Evolutionary conservation across 1,139 yeast species (phyloP), one percentile per base, ranked within the genome.

Genomic region (Saccharomyces hybrid): DNA sequence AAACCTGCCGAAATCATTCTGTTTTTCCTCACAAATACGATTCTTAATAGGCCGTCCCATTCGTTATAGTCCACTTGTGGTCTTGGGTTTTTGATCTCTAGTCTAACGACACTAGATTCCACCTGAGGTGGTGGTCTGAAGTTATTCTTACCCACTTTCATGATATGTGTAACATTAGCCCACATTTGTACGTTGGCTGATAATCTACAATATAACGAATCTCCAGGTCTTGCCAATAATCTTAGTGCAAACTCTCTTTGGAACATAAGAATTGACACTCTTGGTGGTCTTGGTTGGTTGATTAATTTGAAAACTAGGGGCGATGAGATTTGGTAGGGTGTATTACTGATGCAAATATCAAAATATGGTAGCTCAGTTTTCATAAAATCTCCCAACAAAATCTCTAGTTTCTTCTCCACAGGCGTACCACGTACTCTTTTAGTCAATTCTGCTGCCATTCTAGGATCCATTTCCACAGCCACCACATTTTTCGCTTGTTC

Each of bases 121-220:
- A 93, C 99, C 71, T 93, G 93, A 55, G 99, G 99, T 23, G 99
- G 99, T 42, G 99, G 99, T 61, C 97, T 80, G 77, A 93, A 93
- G 69, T 93, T 93, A 70, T 95, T 95, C 68, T 84, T 86, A 32
- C 99, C 98, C 46, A 93, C 99, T 72, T 95, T 95, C 99, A 93
- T 93, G 55, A 93, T 88, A 71, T 93, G 99, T 6, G 96, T 90
- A 25, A 95, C 97, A 61, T 88, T 88, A 25, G 98, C 97, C 98
- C 99, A 93, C 98, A 93, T 91, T 68, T 93, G 99, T 0, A 93
- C 98, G 67, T 93, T 95, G 34, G 96, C 99, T 23, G 96, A 86
- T 55, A 93, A 78, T 64, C 99, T 80, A 71, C 97, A 90, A 74
- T 93, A 93, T 50, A 95, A 76, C 1, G 89, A 73, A 62, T 93